Evolutionary conservation across 495 filamentous ascomycete genomes (phyloP), one percentile per base, ranked within the genome.

Genomic region (Oleoguttula mirabilis): DNA sequence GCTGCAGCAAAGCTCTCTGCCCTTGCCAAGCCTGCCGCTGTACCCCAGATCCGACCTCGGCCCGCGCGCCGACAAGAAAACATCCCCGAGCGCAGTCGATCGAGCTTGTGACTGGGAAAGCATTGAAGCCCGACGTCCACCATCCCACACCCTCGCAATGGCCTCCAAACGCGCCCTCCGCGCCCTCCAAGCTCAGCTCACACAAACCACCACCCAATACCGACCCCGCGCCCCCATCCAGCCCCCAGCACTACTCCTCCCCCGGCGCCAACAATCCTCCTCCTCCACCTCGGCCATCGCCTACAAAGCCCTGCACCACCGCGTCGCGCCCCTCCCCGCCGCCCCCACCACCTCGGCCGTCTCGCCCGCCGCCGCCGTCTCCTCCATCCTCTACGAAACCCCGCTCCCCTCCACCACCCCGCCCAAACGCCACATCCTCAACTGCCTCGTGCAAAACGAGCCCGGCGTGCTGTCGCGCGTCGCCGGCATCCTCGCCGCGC

Each of bases 391-490:
- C 64, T 98, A 98, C 68, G 90, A 98, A 70, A 95, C 90, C 19
- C 90, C 90, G 10, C 68, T 83, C 10, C 80, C 85, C 10, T 86
- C 87, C 2, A 66, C 72, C 47, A 75, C 79, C 25, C 88, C 90
- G 3, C 84, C 85, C 23, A 95, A 94, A 66, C 79, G 85, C 11
- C 90, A 95, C 61, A 69, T 98, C 58, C 76, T 98, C 61, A 96
- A 98, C 67, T 98, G 90, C 64, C 77, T 98, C 40, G 90, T 98
- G 48, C 90, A 98, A 63, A 98, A 98, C 65, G 90, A 98, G 65
- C 90, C 90, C 32, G 90, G 90, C 62, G 90, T 98, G 39, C 73
- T 98, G 15, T 94, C 87, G 34, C 86, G 90, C 43, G 84, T 98
- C 10, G 95, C 90, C 8, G 90, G 90, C 40, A 96, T 98, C 58